Conservation (phyloP, 2,329 filamentous ascomycete genomes). For the Dothideomycetidae sp. region DNA sequence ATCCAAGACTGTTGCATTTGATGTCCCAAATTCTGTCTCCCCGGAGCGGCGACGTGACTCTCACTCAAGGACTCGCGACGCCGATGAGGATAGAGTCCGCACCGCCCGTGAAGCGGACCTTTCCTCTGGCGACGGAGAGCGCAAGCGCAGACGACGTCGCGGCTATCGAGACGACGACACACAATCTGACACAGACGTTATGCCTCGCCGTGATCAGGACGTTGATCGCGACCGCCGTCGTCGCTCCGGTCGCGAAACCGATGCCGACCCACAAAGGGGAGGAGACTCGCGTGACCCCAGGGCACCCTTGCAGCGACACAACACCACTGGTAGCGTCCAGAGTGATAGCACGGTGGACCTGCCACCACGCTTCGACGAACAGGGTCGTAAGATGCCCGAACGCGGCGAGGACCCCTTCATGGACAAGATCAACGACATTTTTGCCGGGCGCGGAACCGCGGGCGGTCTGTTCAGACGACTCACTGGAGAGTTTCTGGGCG, state of each 20-base stretch:
- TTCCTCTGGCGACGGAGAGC: constrained; percentile 5
- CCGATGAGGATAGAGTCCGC: constrained; percentile 7
- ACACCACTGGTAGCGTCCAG: constrained; percentile 9
- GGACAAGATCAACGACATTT: constrained; percentile 19
- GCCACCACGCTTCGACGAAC: constrained; percentile 24
- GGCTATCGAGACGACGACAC: constrained; percentile 5
- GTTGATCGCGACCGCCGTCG: background rate
- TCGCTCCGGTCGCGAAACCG: background rate
- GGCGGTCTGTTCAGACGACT: constrained; percentile 18
- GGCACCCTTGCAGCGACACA: background rate
- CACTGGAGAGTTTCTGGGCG: constrained; percentile 13
- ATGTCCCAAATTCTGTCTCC: constrained; percentile 5
- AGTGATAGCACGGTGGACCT: constrained; percentile 23
- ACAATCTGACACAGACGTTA: background rate
- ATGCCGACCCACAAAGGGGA: too few relatives aligned
- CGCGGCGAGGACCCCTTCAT: constrained; percentile 18
- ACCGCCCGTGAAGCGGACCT: constrained; percentile 9
- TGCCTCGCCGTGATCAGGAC: background rate
- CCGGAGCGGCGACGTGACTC: constrained; percentile 3
- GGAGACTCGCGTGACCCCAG: background rate
- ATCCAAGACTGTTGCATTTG: constrained; percentile 6
- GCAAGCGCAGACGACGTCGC: constrained; percentile 7
- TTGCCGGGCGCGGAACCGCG: constrained; percentile 18
- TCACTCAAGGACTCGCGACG: constrained; percentile 1
- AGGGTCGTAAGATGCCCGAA: constrained; percentile 20